Conservation (phyloP, 2,329 filamentous ascomycete genomes). For the Colletotrichum limetticola region DNA sequence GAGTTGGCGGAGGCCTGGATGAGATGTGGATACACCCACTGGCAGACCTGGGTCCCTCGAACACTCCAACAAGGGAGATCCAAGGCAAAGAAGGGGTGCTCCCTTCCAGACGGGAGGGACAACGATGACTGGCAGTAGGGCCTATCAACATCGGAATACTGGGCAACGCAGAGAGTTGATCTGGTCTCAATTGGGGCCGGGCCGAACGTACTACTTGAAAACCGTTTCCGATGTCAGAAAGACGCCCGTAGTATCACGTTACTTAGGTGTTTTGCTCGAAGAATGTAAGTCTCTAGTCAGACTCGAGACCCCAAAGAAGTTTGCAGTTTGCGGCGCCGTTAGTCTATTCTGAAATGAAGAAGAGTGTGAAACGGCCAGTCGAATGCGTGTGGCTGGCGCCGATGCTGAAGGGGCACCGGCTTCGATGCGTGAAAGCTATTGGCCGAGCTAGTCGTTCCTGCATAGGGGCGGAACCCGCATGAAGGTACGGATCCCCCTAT, state of each 20-base stretch:
- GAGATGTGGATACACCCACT: slow-evolving; percentile 14
- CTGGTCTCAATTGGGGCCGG: slow-evolving; percentile 8
- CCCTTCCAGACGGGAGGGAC: background rate
- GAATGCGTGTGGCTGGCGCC: background rate
- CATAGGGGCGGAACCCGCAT: slow-evolving; percentile 28
- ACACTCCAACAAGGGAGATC: slow-evolving; percentile 13
- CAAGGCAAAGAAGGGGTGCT: slow-evolving; percentile 1
- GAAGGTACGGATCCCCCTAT: slow-evolving; percentile 19
- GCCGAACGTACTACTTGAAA: background rate
- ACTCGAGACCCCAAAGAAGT: background rate
- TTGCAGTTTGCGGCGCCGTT: slow-evolving; percentile 4
- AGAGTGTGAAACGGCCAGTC: background rate
- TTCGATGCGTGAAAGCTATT: slow-evolving; percentile 4
- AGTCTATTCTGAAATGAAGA: background rate
- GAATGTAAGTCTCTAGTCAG: background rate
- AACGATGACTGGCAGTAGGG: slow-evolving; percentile 21
- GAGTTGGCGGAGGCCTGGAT: slow-evolving; percentile 8
- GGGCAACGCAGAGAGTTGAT: background rate
- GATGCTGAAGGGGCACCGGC: slow-evolving; percentile 4
- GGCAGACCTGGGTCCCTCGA: background rate
- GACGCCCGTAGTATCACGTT: background rate
- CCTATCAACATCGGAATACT: background rate
- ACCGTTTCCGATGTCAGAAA: background rate
- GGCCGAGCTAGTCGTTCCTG: slow-evolving; percentile 27
- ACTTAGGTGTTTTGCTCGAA: background rate